phyloP scores from a whole-genome alignment of 2,329 filamentous ascomycete genomes.

The Hypoxylon sp. region DNA sequence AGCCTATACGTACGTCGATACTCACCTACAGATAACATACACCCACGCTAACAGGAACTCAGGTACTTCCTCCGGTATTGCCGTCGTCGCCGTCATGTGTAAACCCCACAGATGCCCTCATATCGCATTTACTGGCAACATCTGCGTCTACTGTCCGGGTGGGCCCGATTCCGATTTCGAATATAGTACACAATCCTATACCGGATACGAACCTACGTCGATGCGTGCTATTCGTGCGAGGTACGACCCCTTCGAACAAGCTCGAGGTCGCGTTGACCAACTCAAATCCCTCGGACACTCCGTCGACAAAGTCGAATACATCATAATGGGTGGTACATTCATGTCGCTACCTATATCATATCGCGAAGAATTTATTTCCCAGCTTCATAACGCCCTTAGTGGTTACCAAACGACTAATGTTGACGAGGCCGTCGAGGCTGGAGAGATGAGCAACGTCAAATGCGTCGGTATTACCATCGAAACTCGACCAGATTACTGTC shows the following conservation, averaged over 20 bases:
- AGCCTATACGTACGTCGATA: constrained; percentile 75
- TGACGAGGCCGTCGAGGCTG: constrained; percentile 92
- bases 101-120: constrained; percentile 98
- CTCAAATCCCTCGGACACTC: constrained; percentile 95
- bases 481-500: constrained; percentile 94
- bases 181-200: constrained; percentile 98
- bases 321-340: constrained; percentile 99
- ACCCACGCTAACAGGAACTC: constrained; percentile 9
- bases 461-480: constrained; percentile 99
- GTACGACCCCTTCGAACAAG: constrained; percentile 98
- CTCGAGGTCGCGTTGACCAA: constrained; percentile 93
- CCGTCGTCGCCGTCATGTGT: constrained; percentile 99
- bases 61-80: constrained; percentile 89
- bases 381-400: constrained; percentile 95
- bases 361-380: constrained; percentile 90
- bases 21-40: neutral
- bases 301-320: constrained; percentile 99
- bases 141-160: constrained; percentile 98
- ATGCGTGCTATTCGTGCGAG: constrained; percentile 97
- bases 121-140: constrained; percentile 98
- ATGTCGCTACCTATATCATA: constrained; percentile 95
- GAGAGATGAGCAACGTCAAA: constrained; percentile 96
- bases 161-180: constrained; percentile 98
- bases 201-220: constrained; percentile 96
- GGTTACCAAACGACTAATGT: constrained; percentile 95